A percentile compares a stretch with the other conserved stretches of the same genome.
phyloP scores from a whole-genome alignment of 305 asterid genomes.

The Fraxinus floribunda region DNA sequence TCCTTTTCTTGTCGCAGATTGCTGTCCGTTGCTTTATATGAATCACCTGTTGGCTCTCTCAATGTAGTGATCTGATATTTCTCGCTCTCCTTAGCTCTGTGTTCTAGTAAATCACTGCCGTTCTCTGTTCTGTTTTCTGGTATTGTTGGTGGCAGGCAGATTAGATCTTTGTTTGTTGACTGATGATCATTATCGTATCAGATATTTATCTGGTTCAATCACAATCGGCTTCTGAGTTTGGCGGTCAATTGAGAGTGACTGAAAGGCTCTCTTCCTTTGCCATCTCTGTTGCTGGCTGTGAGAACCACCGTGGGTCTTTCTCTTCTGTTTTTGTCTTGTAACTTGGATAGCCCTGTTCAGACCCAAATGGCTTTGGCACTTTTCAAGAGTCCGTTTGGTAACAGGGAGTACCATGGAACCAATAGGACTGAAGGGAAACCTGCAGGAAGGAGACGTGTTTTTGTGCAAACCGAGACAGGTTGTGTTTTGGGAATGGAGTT shows the following conservation, averaged over 20 bases:
- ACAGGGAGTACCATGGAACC: slow-evolving; percentile 61
- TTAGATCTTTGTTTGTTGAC: slow-evolving; percentile 31
- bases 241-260: slow-evolving; percentile 44
- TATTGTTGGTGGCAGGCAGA: slow-evolving; percentile 5
- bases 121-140: slow-evolving; percentile 19
- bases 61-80: slow-evolving; percentile 31
- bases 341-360: slow-evolving; percentile 75
- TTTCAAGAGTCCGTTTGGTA: slow-evolving; percentile 63
- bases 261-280: slow-evolving; percentile 45
- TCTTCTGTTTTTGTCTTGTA: slow-evolving; percentile 59
- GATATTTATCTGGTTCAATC: slow-evolving; percentile 25
- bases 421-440: slow-evolving; percentile 57
- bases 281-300: slow-evolving; percentile 31
- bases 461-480: slow-evolving; percentile 87
- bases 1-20: not conserved
- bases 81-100: not conserved
- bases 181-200: slow-evolving; percentile 41
- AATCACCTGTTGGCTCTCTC: slow-evolving; percentile 48
- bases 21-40: not conserved
- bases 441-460: slow-evolving; percentile 69
- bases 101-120: slow-evolving; percentile 5
- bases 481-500: slow-evolving; percentile 91
- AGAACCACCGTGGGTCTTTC: slow-evolving; percentile 6
- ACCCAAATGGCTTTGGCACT: slow-evolving; percentile 92
- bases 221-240: slow-evolving; percentile 49